Percentiles rank a stretch among this genome's conserved stretches.
phyloP scores from a whole-genome alignment of 345 rosid genomes.

The Pistacia integerrima region DNA sequence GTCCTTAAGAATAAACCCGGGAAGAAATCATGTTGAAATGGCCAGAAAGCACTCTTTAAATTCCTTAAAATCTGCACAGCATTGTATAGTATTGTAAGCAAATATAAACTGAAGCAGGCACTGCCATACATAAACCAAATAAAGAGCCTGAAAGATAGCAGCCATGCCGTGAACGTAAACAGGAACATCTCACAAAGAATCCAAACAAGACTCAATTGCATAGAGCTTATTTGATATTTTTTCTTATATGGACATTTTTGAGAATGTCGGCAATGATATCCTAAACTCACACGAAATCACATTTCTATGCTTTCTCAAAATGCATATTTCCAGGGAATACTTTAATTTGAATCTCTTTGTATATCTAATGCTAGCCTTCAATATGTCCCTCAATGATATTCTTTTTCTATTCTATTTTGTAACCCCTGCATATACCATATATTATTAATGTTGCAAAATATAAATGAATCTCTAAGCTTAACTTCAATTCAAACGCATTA shows the following conservation, averaged over 20 bases:
- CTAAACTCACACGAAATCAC: not conserved
- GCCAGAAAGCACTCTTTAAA: conserved; percentile 72
- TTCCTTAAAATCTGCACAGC: conserved; percentile 44
- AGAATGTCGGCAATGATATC: too few species aligned
- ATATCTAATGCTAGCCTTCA: too few species aligned
- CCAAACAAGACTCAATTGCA: not conserved
- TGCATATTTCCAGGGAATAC: not conserved
- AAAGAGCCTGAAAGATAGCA: not conserved
- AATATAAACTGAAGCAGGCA: not conserved
- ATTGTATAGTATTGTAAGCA: too few species aligned
- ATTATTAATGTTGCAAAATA: not conserved
- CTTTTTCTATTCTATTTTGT: too few species aligned
- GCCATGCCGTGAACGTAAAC: too few species aligned
- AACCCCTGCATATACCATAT: not conserved
- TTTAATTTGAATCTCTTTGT: too few species aligned
- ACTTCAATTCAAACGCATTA: not conserved
- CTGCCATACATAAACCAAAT: not conserved
- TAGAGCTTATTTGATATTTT: too few species aligned
- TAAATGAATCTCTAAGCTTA: not conserved
- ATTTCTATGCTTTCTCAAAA: not conserved
- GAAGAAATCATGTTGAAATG: conserved; percentile 52
- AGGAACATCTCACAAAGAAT: not conserved
- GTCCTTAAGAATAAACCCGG: conserved; percentile 59
- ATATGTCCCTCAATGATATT: too few species aligned
- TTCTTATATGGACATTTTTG: too few species aligned